Evolutionary conservation across 2,329 filamentous ascomycete genomes (phyloP), one percentile per base, ranked within the genome.

Genomic region (Cercospora zeina): DNA sequence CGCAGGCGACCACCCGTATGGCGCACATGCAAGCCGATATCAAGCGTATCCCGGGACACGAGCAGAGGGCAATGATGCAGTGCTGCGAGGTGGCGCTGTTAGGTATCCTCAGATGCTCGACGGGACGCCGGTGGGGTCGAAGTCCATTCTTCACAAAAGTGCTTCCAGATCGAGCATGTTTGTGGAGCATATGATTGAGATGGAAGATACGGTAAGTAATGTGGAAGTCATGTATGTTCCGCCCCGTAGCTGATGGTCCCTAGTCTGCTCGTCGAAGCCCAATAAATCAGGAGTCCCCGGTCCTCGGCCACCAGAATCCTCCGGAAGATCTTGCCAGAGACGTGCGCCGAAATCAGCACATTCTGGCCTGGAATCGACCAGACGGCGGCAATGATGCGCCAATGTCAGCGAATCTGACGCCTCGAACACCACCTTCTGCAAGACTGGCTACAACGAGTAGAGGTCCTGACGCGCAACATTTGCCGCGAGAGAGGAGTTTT

Each of bases 71-170:
- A 62, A 60, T 3, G 50, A 30, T 2, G 50, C 59, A n/a, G 58
- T 54, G 13, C 11, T 63, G 13, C 55, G 59, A 21, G 65, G 65
- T 2, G 61, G 60, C 11, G 55, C 62, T 4, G 37, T 64, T 13
- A 58, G 64, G 36, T 63, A 56, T 2, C 60, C 62, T 8, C 66
- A 66, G 57, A 63, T 66, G 61, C 53, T 68, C 14, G 66, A 68
- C 33, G 51, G 63, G 19, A 63, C 55, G 16, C 45, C 62, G 5
- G 50, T 64, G 14, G 39, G 50, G 45, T 37, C 55, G 4, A 58
- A 31, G 54, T 42, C 58, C 33, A 56, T 53, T 51, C n/a, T 59
- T n/a, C 24, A 37, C 5, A 59, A 58, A 11, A 62, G 49, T 39
- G 60, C 30, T 3, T 61, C 58, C 24, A 61, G 57, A 42, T 55